Evolutionary conservation across 192 early-diverging fungal genomes (phyloP).

Genomic region (Gigaspora rosea): DNA sequence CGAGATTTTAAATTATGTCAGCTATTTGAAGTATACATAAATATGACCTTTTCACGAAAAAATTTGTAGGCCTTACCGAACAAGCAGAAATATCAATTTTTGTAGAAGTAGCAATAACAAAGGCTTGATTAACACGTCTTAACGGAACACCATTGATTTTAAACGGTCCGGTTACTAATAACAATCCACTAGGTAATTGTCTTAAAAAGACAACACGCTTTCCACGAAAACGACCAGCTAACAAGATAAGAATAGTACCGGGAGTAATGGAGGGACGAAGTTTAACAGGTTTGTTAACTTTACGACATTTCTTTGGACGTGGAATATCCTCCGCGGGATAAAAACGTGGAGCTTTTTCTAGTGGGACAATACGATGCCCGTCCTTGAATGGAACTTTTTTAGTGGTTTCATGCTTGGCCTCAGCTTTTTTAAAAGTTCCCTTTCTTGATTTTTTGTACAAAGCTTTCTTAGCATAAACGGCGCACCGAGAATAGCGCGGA

Average conservation of each 20-base stretch:
- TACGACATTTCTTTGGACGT: slow-evolving; percentile 77
- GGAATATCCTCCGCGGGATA: slow-evolving; percentile 87
- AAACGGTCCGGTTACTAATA: slow-evolving; percentile 97
- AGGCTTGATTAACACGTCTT: slow-evolving; percentile 98
- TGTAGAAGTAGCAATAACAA: slow-evolving; percentile 99
- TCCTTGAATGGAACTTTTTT: slow-evolving; percentile 79
- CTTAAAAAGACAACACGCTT: slow-evolving; percentile 99
- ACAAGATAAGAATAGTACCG: slow-evolving; percentile 96
- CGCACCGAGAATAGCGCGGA: slow-evolving; percentile 79
- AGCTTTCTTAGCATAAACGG: slow-evolving; percentile 83
- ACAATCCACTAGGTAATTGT: slow-evolving; percentile 91
- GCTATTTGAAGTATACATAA: too few relatives aligned
- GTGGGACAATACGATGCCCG: slow-evolving; percentile 65
- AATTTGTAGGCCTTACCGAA: slow-evolving; percentile 46
- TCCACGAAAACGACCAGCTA: slow-evolving; percentile 94
- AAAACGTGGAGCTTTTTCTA: slow-evolving; percentile 72
- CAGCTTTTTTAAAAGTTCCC: slow-evolving; percentile 47
- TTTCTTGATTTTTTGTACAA: slow-evolving; percentile 87
- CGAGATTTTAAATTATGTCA: too few relatives aligned
- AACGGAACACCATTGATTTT: slow-evolving; percentile 99
- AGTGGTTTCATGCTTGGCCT: slow-evolving; percentile 50
- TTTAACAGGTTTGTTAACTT: slow-evolving; percentile 66
- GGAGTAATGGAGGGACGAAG: slow-evolving; percentile 94
- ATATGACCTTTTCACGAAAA: background rate
- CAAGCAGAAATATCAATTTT: slow-evolving; percentile 87